Base-by-base conservation (phyloP, 192 early-diverging fungal genomes). In the Backusella morwellensis region DNA sequence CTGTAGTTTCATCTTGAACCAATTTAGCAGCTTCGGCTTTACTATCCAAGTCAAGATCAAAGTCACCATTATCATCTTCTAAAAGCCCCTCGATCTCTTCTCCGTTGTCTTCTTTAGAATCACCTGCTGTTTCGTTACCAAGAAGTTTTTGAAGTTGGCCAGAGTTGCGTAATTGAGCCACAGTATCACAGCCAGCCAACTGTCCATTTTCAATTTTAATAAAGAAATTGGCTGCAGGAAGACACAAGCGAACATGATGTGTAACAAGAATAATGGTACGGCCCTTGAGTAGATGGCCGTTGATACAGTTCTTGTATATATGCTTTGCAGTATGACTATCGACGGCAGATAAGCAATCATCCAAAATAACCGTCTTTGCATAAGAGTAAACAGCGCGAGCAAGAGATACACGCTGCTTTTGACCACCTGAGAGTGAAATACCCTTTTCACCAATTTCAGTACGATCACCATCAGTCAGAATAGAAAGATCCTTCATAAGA, bases 261-360 rank as follows among this genome's bases (percentile, higher is more conserved):
- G 95, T 93, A 23, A 97, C 96, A 3, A 98, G 86, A n/a, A 98
- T 78, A 21, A 90, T 79, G 3, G 96, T 98, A 12, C 94, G 87
- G 59, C 89, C 90, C 11, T 79, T 80, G 87, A 98, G 86, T 36
- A 95, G 78, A 35, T 87, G 88, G 38, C 88, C 87, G 19, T 88
- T 81, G 72, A 85, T 77, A 67, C 83, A 90, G 23, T 86, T 80
- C 14, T 78, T 75, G 69, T 86, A 90, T 9, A 91, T 83, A 32
- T 84, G 83, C 17, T 70, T 79, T 8, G 86, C 85, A 0, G 85
- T 85, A 34, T 84, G 85, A 12, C 83, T 81, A 69, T 92, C 91
- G 0, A 92, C 90, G 14, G 91, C 90, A 42, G 83, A 86, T 6
- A 97, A 82, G 14, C 91, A 92, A 74, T 97, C 95, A 67, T 97